A percentile compares a stretch with the other conserved stretches of the same genome.
phyloP scores from a whole-genome alignment of 108 stramenopile species.

The Cyclotella cryptica region DNA sequence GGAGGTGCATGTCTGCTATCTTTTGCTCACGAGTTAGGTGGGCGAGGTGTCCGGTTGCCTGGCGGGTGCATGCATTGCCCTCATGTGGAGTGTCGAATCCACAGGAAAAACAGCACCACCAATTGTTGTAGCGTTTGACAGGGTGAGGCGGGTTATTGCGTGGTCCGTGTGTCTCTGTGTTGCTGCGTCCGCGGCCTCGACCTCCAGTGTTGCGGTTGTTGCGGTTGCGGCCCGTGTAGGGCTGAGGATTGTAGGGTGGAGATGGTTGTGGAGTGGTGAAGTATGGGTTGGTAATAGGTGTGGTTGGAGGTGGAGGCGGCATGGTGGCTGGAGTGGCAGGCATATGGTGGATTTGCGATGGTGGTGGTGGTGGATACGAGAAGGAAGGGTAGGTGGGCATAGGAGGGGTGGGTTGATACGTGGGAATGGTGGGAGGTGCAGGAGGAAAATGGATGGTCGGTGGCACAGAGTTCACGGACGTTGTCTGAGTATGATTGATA shows the following conservation, averaged over 20 bases:
- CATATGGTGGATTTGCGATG: no score
- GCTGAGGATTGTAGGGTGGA: neutral
- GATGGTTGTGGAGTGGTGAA: neutral
- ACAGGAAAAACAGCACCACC: neutral
- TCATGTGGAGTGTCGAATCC: constrained; percentile 6
- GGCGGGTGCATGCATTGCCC: neutral
- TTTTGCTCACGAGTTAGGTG: neutral
- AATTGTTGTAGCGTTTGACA: neutral
- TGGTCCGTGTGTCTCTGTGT: neutral
- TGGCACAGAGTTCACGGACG: no score
- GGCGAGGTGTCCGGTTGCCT: neutral
- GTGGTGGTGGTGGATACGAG: no score
- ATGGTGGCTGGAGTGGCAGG: neutral
- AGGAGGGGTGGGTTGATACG: no score
- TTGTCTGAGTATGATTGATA: no score
- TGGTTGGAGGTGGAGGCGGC: constrained; percentile 3
- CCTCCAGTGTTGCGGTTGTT: neutral
- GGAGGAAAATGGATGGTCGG: no score
- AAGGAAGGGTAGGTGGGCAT: no score
- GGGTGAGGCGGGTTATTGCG: constrained; percentile 1
- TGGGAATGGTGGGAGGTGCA: no score
- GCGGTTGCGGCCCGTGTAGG: neutral
- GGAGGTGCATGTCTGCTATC: neutral
- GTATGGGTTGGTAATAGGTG: neutral
- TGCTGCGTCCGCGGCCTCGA: neutral